Base-by-base conservation (phyloP, 2,329 filamentous ascomycete species). In the Lithohypha guttulata region DNA sequence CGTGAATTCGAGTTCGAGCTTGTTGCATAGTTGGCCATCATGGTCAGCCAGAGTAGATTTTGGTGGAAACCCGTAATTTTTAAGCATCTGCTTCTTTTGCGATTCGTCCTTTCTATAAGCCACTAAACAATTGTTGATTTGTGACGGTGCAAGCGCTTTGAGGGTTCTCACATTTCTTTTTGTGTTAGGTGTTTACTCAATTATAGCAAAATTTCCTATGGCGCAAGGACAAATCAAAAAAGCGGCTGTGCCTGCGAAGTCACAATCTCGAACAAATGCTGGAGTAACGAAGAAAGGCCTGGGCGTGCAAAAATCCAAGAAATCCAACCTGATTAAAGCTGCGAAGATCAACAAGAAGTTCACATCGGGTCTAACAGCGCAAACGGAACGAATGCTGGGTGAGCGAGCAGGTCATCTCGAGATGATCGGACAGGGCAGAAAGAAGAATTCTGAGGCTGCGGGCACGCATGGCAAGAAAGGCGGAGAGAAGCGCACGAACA, bases 361-460 rank as follows among this genome's bases (percentile, higher is more conserved):
- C 45, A 69, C 75, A 1, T 64, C 73, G 1, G 77, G 77, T 0
- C 59, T 84, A 27, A 71, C 71, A 3, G 71, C 70, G 1, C 67
- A 75, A 61, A 84, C 79, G n/a, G 80, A 84, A 54, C 71, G 71
- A 44, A 71, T 68, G 46, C 65, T 84, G 7, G 79, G 78, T 9
- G 65, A 75, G 45, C 74, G 74, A 52, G 79, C 78, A 4, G 80
- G 79, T 10, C 79, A 84, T 66, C 53, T 84, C 53, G 79, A 84
- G 58, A 54, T 84, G 53, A 57, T 84, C 53, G 68, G 67, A 42
- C 77, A 77, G 2, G 78, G 77, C 9, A 81, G 80, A 69, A 79
- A 73, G 59, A 68, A 73, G 44, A 66, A 59, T 50, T 63, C 63
- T 51, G 52, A 58, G 47, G 54, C 50, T 25, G 56, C 57, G 21